Base-by-base conservation (phyloP, 352 stramenopile genomes). In the Aphanomyces stellatus region DNA sequence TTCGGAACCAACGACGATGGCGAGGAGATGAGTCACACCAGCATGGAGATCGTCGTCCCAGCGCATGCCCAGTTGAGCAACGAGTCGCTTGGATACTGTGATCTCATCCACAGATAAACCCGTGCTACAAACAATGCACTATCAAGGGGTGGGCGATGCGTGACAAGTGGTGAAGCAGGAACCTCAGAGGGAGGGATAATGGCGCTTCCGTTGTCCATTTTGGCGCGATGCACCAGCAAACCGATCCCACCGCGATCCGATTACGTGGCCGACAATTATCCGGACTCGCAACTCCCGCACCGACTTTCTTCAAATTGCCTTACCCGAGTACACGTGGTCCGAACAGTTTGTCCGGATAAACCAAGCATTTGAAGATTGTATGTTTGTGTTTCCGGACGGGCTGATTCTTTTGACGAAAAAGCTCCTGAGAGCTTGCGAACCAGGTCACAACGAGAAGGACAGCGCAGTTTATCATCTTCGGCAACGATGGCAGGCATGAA, bases 21-120 rank as follows among this genome's bases (percentile, higher is more conserved):
- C 81, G 25, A 91, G 73, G 51, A 91, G 71, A 31, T 91, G 83
- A n/a, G 83, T 89, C 2, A 67, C 60, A 2, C 60, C 60, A 22
- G 24, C 41, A 33, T 67, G 60, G 3, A 67, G 46, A 33, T 67
- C 46, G 34, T 67, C 60, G 49, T 67, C 60, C 60, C 60, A 67
- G 25, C 30, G 13, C 60, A 67, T 67, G 41, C 60, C 49, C 7
- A 67, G 46, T 40, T 55, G 24, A 19, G 22, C 6, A 30, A 67
- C 60, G 31, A 67, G 28, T 25, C 24, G 17, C 60, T 59, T 41
- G 30, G 60, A 25, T 17, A 27, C 43, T 19, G 22, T 57, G 22
- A 57, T 67, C 42, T 67, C 60, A 28, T 67, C 60, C 19, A 31
- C 24, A 2, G 49, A 34, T n/a, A 67, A 42, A 13, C 60, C 60